phyloP scores from a whole-genome alignment of 768 basidiomycete species.

The Boletus sp. region DNA sequence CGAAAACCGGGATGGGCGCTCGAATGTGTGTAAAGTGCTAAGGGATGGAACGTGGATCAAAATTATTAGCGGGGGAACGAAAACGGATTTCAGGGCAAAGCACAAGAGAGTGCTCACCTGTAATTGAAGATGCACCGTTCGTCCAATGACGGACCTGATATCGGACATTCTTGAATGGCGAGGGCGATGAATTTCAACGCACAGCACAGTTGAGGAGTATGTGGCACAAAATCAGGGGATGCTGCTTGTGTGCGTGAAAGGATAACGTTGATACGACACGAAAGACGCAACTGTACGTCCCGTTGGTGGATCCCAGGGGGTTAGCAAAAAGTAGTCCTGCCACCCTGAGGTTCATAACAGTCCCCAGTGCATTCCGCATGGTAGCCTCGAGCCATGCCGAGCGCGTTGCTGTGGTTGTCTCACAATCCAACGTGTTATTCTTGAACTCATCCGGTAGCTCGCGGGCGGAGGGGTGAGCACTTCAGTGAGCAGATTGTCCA shows the following conservation, averaged over 20 bases:
- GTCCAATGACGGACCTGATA: constrained; percentile 12
- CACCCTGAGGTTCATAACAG: neutral
- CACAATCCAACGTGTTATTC: no score
- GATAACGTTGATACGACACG: neutral
- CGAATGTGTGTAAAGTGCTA: constrained; percentile 5
- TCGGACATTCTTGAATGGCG: neutral
- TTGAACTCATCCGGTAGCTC: no score
- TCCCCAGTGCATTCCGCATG: neutral
- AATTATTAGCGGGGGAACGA: neutral
- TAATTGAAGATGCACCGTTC: constrained; percentile 1
- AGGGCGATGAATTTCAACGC: neutral
- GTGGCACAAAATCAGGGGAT: neutral
- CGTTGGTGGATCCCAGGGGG: neutral
- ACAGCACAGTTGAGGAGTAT: neutral
- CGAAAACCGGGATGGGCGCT: constrained; percentile 1
- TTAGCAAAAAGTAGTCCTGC: neutral
- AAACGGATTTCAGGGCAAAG: neutral
- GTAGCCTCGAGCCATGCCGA: neutral
- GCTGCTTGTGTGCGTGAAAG: neutral
- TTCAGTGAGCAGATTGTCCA: neutral
- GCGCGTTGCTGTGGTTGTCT: neutral
- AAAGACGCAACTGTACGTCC: neutral
- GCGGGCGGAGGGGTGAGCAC: neutral
- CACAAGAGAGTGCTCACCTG: constrained; percentile 6
- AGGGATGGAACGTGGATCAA: neutral